Conservation (phyloP, 768 basidiomycete species). For the Termitomyces eurrhizus region DNA sequence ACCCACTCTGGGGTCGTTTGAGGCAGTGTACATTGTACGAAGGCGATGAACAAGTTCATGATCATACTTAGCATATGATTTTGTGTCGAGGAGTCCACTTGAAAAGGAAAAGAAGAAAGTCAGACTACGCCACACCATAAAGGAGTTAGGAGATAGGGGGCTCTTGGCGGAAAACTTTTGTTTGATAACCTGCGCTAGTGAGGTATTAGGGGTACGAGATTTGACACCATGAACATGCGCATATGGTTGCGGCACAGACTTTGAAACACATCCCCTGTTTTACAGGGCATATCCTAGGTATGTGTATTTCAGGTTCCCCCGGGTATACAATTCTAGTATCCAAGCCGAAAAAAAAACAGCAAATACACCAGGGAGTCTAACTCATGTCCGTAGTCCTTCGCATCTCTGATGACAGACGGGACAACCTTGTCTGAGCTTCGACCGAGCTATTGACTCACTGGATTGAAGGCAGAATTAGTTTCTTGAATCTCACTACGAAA, state of each 20-base stretch:
- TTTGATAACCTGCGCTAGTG: not conserved
- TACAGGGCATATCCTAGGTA: not conserved
- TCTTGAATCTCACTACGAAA: conserved; percentile 8
- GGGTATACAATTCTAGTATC: conserved; percentile 10
- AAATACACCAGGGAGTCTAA: not conserved
- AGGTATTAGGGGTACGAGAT: not conserved
- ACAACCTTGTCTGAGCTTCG: conserved; percentile 63
- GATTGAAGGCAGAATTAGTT: not conserved
- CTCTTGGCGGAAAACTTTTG: not conserved
- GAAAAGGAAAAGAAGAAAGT: not conserved
- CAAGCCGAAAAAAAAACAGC: conserved; percentile 8
- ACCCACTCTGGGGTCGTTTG: not conserved
- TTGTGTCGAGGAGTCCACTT: not conserved
- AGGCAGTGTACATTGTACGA: not conserved
- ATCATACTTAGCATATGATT: conserved; percentile 4
- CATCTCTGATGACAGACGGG: conserved; percentile 68
- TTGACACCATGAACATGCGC: not conserved
- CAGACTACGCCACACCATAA: not conserved
- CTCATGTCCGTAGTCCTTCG: conserved; percentile 40
- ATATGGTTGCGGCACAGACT: not conserved
- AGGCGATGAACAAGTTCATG: not conserved
- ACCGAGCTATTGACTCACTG: conserved; percentile 70
- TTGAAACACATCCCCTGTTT: not conserved
- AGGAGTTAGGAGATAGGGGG: not conserved
- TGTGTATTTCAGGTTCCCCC: not conserved